Evolutionary conservation across 164 flowering plant genomes (phyloP), one percentile per base, ranked within the genome.

Genomic region (Tinospora cordifolia): DNA sequence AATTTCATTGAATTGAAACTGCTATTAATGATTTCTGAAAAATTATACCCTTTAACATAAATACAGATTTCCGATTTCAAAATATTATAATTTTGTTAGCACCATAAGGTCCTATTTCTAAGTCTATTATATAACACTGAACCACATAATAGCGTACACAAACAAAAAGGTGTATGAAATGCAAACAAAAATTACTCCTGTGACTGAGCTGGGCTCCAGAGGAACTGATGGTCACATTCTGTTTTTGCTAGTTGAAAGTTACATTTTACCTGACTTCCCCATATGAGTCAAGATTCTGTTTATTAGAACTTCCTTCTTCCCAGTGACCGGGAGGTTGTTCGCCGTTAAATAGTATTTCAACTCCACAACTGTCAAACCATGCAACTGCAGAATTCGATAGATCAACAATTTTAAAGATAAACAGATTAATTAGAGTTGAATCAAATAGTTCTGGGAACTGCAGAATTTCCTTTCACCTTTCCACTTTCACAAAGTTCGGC

Each of bases 281-380:
- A 92, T 68, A 83, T 94, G 96, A 68, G 86, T 76, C 68, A 86
- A 71, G 69, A 94, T 88, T 77, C 93, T 79, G 70, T 76, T 84
- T 69, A 94, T 83, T 76, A 94, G 38, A 59, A 77, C 87, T 69
- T 90, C 97, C 80, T 94, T 94, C 76, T 84, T 92, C 49, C 99
- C 98, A 62, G 84, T 36, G 46, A 89, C 78, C 22, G 96, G 85
- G 59, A 94, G 93, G 71, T 74, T 77, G 79, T 92, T 84, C 8
- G 91, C 94, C 0, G 81, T 68, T 68, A 94, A 78, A 77, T 92
- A 94, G 67, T 76, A 77, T 78, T 94, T 94, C 64, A 94, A 72
- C 73, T 88, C 91, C 46, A 68, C 75, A 39, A 88, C 89, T 0
- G 96, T 89, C 76, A 94, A 77, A 74, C 90, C 84, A 78, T 84